A percentile compares a stretch with the other conserved stretches of the same genome.
Evolutionary conservation across 164 flowering plant genomes (phyloP).

Genomic region (Paratinospora sagittata): DNA sequence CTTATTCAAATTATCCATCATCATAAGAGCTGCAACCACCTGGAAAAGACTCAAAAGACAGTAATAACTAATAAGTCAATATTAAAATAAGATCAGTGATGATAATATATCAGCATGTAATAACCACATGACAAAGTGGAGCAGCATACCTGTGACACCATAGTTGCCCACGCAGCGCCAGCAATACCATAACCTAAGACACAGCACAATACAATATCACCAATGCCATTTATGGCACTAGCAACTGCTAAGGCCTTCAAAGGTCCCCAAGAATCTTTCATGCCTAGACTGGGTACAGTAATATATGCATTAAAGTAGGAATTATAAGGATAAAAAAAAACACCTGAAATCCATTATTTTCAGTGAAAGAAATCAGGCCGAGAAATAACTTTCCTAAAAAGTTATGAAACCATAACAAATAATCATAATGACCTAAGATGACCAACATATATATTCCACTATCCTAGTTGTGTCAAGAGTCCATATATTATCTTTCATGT

Average conservation of each 20-base stretch:
- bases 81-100: constrained; percentile 1
- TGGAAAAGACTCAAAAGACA: no score
- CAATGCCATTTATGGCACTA: constrained; percentile 64
- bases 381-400: no score
- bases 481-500: no score
- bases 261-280: constrained; percentile 98
- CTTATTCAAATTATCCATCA: constrained; percentile 64
- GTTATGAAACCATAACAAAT: no score
- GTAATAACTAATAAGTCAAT: constrained; percentile 17
- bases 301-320: neutral
- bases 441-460: no score
- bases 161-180: constrained; percentile 99
- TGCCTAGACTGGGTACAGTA: constrained; percentile 63
- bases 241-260: constrained; percentile 87
- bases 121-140: neutral
- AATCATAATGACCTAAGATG: no score
- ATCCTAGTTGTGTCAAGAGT: no score
- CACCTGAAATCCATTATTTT: no score
- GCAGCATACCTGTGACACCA: constrained; percentile 76
- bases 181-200: constrained; percentile 83
- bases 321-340: neutral
- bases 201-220: constrained; percentile 69
- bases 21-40: constrained; percentile 88
- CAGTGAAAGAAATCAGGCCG: no score
- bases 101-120: neutral